phyloP scores from a whole-genome alignment of 2,329 filamentous ascomycete species.

The Stagonosporopsis cucurbitacearum region DNA sequence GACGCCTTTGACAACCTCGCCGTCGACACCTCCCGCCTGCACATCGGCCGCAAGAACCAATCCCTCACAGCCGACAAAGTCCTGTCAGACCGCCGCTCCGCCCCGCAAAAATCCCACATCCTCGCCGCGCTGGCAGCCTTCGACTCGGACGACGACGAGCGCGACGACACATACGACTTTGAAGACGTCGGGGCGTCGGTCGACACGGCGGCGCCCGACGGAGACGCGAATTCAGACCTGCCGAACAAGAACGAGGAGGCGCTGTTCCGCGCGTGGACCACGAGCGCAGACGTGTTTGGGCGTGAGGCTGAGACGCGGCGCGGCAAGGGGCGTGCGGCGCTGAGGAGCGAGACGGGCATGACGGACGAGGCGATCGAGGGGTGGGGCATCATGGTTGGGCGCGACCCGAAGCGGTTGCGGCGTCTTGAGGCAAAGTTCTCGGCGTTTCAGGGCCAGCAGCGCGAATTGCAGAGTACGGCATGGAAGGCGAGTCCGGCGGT shows the following conservation, averaged over 20 bases:
- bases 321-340: conserved; percentile 63
- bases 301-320: conserved; percentile 75
- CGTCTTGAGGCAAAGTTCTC: conserved; percentile 74
- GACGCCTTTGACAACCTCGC: conserved; percentile 77
- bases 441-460: conserved; percentile 70
- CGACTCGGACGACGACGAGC: conserved; percentile 93
- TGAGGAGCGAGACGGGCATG: conserved; percentile 83
- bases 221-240: conserved; percentile 63
- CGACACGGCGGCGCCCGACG: conserved; percentile 63
- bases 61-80: conserved; percentile 73
- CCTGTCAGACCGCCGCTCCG: conserved; percentile 67
- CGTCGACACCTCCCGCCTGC: conserved; percentile 70
- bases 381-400: conserved; percentile 84
- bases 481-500: conserved; percentile 61
- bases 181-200: conserved; percentile 91
- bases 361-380: conserved; percentile 94
- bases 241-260: conserved; percentile 68
- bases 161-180: conserved; percentile 94
- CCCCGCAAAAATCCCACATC: conserved; percentile 83
- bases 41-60: conserved; percentile 75
- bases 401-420: conserved; percentile 72
- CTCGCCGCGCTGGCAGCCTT: conserved; percentile 86
- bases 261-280: conserved; percentile 75
- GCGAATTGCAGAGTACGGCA: conserved; percentile 67
- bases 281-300: conserved; percentile 69